Conservation (phyloP, 768 basidiomycete genomes). For the Kwoniella dendrophila region DNA sequence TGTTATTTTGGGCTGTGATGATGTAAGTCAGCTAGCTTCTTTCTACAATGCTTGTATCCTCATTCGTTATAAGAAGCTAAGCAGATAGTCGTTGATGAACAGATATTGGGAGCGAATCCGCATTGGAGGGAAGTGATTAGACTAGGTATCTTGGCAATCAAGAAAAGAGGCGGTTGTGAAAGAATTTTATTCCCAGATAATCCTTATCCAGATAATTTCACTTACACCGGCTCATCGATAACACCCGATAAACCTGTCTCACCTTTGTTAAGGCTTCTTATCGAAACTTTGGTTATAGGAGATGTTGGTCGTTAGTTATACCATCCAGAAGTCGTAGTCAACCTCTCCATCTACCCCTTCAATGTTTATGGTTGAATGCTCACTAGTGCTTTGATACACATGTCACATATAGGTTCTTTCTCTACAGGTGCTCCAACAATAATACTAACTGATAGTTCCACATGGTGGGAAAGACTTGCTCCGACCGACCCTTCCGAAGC, state of each 20-base stretch:
- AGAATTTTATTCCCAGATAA: conserved; percentile 13
- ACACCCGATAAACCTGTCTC: conserved; percentile 11
- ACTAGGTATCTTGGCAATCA: conserved; percentile 1
- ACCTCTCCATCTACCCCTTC: not conserved
- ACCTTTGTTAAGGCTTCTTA: conserved; percentile 13
- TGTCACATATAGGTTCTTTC: conserved; percentile 6
- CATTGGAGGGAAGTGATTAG: conserved; percentile 23
- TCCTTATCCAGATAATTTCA: conserved; percentile 6
- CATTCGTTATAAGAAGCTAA: too few species aligned
- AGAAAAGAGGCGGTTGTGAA: conserved; percentile 15
- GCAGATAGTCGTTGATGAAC: too few species aligned
- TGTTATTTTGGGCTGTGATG: conserved; percentile 8
- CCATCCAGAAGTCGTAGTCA: too few species aligned
- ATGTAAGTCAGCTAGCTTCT: conserved; percentile 12
- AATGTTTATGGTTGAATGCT: not conserved
- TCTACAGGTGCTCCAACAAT: conserved; percentile 12
- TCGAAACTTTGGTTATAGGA: conserved; percentile 15
- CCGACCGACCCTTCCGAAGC: not conserved
- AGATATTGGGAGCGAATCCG: conserved; percentile 18
- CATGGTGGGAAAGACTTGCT: conserved; percentile 15
- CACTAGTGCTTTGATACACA: not conserved
- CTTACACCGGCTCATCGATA: not conserved
- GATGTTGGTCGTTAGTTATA: conserved; percentile 9
- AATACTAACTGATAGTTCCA: conserved; percentile 8
- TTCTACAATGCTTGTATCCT: too few species aligned